Evolutionary conservation across 2,329 filamentous ascomycete species (phyloP).

Genomic region (Pyricularia sp.): DNA sequence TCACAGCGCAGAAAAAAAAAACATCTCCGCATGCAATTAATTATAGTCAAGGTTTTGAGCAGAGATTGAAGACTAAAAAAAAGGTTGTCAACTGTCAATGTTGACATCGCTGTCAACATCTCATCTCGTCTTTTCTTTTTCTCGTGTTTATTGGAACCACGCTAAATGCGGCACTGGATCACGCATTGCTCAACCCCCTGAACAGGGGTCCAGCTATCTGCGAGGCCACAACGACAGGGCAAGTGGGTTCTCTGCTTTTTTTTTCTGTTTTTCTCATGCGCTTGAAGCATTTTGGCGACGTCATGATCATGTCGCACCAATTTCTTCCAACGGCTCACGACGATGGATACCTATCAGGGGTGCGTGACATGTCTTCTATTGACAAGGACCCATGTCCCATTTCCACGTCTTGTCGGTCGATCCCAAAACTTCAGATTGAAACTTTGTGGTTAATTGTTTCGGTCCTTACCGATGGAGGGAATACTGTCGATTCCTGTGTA

Average conservation of each 20-base stretch:
- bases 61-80: background rate
- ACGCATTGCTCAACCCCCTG: background rate
- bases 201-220: background rate
- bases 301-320: background rate
- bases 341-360: background rate
- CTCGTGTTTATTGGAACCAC: background rate
- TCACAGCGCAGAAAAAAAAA: background rate
- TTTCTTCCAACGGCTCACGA: background rate
- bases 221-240: background rate
- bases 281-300: background rate
- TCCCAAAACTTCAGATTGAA: background rate
- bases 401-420: background rate
- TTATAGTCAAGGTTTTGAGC: background rate
- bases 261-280: background rate
- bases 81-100: too few relatives aligned
- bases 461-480: background rate
- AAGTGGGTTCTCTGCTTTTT: background rate
- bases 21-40: background rate
- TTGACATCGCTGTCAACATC: background rate
- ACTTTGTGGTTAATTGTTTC: background rate
- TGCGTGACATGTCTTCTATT: background rate
- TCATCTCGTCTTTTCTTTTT: background rate
- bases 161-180: background rate
- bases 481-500: background rate
- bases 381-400: background rate